phyloP scores from a whole-genome alignment of 495 filamentous ascomycete species.

The Neurospora hispaniola region DNA sequence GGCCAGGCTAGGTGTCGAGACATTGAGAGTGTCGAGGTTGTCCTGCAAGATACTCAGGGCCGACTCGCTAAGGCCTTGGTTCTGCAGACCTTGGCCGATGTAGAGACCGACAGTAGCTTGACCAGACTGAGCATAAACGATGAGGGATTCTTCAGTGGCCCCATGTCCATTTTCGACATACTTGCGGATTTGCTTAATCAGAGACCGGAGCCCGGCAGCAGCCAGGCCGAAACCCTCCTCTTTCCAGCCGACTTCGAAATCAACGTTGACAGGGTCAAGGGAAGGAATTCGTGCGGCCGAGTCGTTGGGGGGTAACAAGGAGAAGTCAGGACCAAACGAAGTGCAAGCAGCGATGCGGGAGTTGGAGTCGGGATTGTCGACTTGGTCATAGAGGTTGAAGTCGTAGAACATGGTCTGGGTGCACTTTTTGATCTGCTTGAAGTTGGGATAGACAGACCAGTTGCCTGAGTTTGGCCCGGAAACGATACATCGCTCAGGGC shows the following conservation, averaged over 20 bases:
- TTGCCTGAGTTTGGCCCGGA: conserved; percentile 21
- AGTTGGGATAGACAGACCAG: conserved; percentile 25
- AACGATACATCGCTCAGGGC: conserved; percentile 22
- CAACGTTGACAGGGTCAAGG: not conserved
- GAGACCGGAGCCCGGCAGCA: not conserved
- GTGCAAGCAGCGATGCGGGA: conserved; percentile 26
- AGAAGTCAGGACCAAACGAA: conserved; percentile 14
- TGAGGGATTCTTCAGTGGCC: not conserved
- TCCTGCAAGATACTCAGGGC: conserved; percentile 16
- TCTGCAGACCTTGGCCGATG: conserved; percentile 18
- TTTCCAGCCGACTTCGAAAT: conserved; percentile 5
- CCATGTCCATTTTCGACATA: conserved; percentile 3
- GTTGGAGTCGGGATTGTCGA: conserved; percentile 16
- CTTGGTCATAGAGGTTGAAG: conserved; percentile 22
- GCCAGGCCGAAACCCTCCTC: not conserved
- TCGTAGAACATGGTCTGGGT: conserved; percentile 21
- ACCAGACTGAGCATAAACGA: conserved; percentile 7
- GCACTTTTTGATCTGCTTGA: conserved; percentile 16
- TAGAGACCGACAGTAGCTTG: conserved; percentile 7
- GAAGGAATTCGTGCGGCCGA: not conserved
- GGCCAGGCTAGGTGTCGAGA: conserved; percentile 12
- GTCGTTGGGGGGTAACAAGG: not conserved
- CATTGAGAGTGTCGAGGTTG: conserved; percentile 10
- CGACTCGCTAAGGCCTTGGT: conserved; percentile 12
- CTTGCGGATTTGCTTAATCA: conserved; percentile 1